Percentiles rank a stretch among this genome's conserved stretches.
phyloP scores from a whole-genome alignment of 306 rosid species.

The Ormosia emarginata region DNA sequence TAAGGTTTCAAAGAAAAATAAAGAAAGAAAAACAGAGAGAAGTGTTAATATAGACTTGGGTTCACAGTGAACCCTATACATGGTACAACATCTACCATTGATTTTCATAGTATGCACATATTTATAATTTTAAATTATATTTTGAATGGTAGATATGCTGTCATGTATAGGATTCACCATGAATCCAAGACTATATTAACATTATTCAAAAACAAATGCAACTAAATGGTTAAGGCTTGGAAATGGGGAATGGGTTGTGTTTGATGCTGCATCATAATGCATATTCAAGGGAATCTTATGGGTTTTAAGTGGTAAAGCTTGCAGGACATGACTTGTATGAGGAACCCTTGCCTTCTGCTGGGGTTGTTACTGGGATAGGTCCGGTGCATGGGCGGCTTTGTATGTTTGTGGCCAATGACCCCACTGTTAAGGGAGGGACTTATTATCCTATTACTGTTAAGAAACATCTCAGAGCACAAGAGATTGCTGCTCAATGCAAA shows the following conservation, averaged over 20 bases:
- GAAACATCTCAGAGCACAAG: constrained; percentile 97
- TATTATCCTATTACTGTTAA: constrained; percentile 95
- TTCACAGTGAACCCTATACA: no score
- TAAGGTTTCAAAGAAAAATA: background rate
- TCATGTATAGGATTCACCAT: no score
- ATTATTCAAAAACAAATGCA: background rate
- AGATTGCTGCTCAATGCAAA: constrained; percentile 81
- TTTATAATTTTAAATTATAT: no score
- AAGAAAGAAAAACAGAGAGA: background rate
- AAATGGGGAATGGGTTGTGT: constrained; percentile 22
- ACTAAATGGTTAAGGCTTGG: constrained; percentile 1
- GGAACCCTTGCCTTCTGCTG: constrained; percentile 80
- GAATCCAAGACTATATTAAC: no score
- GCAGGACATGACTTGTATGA: constrained; percentile 90
- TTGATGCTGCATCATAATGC: background rate
- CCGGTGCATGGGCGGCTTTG: constrained; percentile 88
- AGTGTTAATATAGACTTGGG: no score
- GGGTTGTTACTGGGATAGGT: constrained; percentile 88
- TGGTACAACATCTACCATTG: no score
- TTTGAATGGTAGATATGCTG: no score
- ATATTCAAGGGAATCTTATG: background rate
- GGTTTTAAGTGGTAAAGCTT: constrained; percentile 54
- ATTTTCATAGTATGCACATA: no score
- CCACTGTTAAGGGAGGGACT: constrained; percentile 95
- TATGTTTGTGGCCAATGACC: constrained; percentile 96